Evolutionary conservation across 345 rosid genomes (phyloP).

Genomic region (Hypericum perforatum): DNA sequence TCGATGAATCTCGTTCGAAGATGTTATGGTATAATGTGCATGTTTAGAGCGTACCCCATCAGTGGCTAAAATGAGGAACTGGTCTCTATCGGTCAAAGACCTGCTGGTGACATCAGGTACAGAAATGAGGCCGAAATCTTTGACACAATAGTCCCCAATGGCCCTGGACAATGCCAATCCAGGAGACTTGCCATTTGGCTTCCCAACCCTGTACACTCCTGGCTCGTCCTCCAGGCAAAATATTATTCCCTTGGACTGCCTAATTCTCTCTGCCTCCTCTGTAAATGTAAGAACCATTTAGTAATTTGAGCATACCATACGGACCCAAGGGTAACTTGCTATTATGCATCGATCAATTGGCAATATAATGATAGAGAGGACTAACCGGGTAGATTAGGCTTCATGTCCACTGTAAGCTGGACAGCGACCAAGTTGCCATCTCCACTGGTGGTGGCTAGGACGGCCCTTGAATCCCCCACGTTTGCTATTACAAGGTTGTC

Average conservation of each 20-base stretch:
- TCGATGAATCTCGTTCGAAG: too few species aligned
- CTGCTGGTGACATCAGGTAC: constrained; percentile 57
- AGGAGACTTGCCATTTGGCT: constrained; percentile 46
- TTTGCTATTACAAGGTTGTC: constrained; percentile 61
- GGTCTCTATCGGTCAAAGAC: constrained; percentile 46
- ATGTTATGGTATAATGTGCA: background rate
- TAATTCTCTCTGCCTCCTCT: constrained; percentile 86
- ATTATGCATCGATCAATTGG: too few species aligned
- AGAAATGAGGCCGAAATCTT: constrained; percentile 78
- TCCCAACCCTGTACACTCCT: constrained; percentile 67
- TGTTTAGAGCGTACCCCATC: constrained; percentile 47
- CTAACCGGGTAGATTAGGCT: constrained; percentile 78
- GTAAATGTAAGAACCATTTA: constrained; percentile 4
- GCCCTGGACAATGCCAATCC: constrained; percentile 83
- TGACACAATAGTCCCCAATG: constrained; percentile 73
- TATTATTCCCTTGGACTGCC: constrained; percentile 49
- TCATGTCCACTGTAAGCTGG: constrained; percentile 75
- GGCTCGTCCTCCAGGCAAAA: constrained; percentile 69
- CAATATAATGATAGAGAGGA: background rate
- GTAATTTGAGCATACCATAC: background rate
- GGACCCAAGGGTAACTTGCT: too few species aligned
- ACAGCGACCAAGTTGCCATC: constrained; percentile 46
- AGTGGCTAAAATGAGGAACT: constrained; percentile 66
- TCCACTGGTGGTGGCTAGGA: constrained; percentile 49
- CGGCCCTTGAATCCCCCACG: constrained; percentile 84